Evolutionary conservation across 1,284 basidiomycete species (phyloP), one percentile per base, ranked within the genome.

Genomic region (Thecaphora thlaspeos): DNA sequence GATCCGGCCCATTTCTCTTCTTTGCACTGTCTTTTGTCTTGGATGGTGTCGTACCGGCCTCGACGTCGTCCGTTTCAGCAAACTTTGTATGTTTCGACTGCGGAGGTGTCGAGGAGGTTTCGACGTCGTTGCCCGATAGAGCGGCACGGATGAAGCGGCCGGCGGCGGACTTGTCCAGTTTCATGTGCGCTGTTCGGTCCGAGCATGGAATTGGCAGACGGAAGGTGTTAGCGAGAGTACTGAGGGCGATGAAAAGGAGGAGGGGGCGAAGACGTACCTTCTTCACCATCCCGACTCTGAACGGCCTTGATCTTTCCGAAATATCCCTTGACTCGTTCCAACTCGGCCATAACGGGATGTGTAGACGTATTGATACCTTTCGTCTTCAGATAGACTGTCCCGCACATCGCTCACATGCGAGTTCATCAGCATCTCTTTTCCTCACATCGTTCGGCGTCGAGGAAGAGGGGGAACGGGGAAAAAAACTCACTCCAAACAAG

Each of bases 241-340:
- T 14, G 8, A 8, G 28, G 7, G 14, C 8, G 8, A 8, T 30
- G 7, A 30, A 30, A 14, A 30, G 28, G 28, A 14, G 28, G 14
- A 30, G 28, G 28, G 14, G 28, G n/a, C n/a, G 28, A 14, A 30
- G 28, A 30, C 37, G 14, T 41, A 2, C 47, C 40, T 23, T 54
- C 21, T 11, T 54, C 60, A 41, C 48, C 48, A 38, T 63, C 53
- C 21, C 46, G 40, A 5, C 56, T 45, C 47, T 71, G 61, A 1
- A 55, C 68, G 11, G 43, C 23, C 44, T 69, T 56, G 43, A 72
- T 66, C 54, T 72, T 72, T 14, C 38, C 46, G 46, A 72, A 70
- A 43, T 72, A 72, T 36, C 55, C 46, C 55, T 71, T 64, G 39
- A 72, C 70, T 19, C 70, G 38, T 24, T 72, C 61, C 24, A 71